Percentiles rank a stretch among this genome's conserved stretches.
Conservation (phyloP, 78 protist genomes). For the Monosiga brevicollis region DNA sequence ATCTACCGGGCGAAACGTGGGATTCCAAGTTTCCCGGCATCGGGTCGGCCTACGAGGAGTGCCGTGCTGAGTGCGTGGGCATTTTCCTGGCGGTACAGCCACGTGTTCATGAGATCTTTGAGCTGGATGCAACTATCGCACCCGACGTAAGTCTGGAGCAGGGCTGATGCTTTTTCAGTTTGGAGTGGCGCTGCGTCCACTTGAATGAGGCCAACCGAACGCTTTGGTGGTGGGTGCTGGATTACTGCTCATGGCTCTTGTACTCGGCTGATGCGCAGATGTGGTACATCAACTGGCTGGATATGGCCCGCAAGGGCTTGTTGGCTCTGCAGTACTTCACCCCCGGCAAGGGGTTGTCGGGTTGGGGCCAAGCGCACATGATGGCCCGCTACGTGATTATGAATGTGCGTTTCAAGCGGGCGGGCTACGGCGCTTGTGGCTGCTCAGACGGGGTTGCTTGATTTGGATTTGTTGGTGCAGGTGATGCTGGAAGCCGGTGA, state of each 20-base stretch:
- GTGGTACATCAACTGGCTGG: constrained; percentile 62
- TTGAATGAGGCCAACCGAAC: neutral
- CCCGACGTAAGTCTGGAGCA: neutral
- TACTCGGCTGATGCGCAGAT: no score
- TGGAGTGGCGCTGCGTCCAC: neutral
- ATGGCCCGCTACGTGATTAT: neutral
- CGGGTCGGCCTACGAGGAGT: constrained; percentile 48
- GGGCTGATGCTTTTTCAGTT: neutral
- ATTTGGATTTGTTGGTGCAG: constrained; percentile 44
- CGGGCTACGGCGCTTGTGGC: neutral
- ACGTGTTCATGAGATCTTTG: neutral
- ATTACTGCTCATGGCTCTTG: neutral
- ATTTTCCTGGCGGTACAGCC: constrained; percentile 12
- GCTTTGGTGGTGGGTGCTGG: neutral
- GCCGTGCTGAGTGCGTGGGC: constrained; percentile 68
- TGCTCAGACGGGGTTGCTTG: constrained; percentile 73
- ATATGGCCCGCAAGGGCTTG: constrained; percentile 68
- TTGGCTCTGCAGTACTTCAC: constrained; percentile 57
- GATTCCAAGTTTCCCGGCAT: constrained; percentile 25
- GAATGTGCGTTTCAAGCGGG: neutral
- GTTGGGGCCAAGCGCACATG: no score
- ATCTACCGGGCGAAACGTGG: constrained; percentile 57
- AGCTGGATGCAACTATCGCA: neutral
- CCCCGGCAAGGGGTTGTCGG: constrained; percentile 31
- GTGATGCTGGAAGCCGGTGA: constrained; percentile 41